These are phyloP conservation scores for Picea sitchensis DNA, from an alignment of 75 land plant species.

Conservation along the genomic window DNA sequence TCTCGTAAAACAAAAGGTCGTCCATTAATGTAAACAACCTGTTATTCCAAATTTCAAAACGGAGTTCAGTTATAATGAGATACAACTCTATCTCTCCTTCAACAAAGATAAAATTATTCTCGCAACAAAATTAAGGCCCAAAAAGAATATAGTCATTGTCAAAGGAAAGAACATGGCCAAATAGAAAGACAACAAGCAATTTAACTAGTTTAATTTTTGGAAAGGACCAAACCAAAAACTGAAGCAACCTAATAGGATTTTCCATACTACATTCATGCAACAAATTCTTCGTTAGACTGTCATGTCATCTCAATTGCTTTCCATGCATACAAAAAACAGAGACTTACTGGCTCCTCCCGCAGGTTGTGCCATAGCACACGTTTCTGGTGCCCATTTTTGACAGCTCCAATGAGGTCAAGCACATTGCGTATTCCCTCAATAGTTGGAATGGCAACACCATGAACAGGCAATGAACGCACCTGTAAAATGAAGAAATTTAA, in stretches of 20 bases:
- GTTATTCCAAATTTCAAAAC: background rate
- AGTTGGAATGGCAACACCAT: slow-evolving; percentile 97
- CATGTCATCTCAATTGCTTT: background rate
- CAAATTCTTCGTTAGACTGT: background rate
- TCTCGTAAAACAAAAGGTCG: slow-evolving; percentile 98
- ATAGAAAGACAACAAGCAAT: background rate
- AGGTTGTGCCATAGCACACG: slow-evolving; percentile 90
- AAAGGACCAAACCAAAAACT: background rate
- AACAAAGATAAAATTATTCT: background rate
- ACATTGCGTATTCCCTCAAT: slow-evolving; percentile 84
- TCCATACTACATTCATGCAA: background rate
- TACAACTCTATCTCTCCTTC: background rate
- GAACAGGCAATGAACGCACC: slow-evolving; percentile 77
- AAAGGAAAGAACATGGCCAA: background rate
- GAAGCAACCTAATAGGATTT: background rate
- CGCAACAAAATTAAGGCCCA: background rate
- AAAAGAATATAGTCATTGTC: background rate
- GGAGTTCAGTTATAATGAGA: background rate
- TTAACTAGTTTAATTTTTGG: background rate
- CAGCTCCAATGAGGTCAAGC: slow-evolving; percentile 73
- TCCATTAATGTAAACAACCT: slow-evolving; percentile 95
- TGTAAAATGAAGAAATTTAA: slow-evolving; percentile 16
- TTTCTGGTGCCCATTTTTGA: slow-evolving; percentile 40
- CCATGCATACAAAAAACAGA: background rate
- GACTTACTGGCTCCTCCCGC: slow-evolving; percentile 91